phyloP scores from a whole-genome alignment of 129 eudicot species.

The Escallonia herrerae region DNA sequence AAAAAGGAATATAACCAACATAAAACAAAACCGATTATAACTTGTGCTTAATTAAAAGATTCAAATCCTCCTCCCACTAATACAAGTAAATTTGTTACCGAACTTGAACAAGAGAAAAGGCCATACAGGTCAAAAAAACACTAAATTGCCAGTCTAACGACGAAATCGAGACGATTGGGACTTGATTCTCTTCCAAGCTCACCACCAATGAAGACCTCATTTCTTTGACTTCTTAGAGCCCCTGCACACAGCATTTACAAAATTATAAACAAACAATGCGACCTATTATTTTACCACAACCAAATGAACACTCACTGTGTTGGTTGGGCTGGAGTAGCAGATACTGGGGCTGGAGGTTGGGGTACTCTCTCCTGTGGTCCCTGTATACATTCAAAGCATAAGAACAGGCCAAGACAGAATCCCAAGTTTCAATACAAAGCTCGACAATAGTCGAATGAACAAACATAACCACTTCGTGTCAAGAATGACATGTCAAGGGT shows the following conservation, averaged over 20 bases:
- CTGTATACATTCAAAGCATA: constrained; percentile 10
- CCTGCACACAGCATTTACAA: constrained; percentile 18
- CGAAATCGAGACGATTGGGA: background rate
- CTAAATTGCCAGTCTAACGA: constrained; percentile 26
- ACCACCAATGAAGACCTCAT: constrained; percentile 23
- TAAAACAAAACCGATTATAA: constrained; percentile 17
- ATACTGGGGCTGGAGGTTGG: constrained; percentile 31
- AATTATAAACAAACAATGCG: background rate
- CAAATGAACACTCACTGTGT: constrained; percentile 32
- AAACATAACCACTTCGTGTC: too few species aligned
- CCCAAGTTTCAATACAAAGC: too few species aligned
- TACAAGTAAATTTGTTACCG: constrained; percentile 14
- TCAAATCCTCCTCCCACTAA: constrained; percentile 15
- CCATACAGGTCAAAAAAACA: constrained; percentile 27
- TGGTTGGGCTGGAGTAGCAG: constrained; percentile 42
- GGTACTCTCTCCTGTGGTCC: constrained; percentile 50
- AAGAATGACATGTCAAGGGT: too few species aligned
- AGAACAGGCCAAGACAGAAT: too few species aligned
- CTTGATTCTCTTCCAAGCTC: constrained; percentile 15
- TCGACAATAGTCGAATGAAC: too few species aligned
- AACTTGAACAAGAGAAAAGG: constrained; percentile 1
- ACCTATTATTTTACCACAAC: background rate
- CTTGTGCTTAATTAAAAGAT: constrained; percentile 13
- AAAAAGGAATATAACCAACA: too few species aligned
- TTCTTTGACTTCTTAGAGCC: constrained; percentile 71